These are phyloP conservation scores for Entonaema liquescens DNA, from an alignment of 495 filamentous ascomycete species.

Conservation along the genomic window DNA sequence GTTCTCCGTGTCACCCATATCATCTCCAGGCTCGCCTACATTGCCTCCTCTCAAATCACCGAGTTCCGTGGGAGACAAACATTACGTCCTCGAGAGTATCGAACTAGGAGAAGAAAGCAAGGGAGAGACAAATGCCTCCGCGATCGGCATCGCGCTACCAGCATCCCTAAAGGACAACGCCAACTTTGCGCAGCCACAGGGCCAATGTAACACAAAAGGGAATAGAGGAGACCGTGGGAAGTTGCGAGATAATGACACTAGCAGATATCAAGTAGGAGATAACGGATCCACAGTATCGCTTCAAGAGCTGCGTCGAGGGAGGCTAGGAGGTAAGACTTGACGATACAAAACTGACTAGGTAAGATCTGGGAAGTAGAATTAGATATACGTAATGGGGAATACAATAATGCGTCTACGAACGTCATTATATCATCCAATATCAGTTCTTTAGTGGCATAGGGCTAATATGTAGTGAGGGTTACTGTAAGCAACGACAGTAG, in stretches of 20 bases:
- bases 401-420: not conserved
- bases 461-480: too few species aligned
- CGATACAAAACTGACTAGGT: not conserved
- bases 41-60: not conserved
- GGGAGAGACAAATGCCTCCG: not conserved
- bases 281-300: constrained; percentile 27
- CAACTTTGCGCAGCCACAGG: constrained; percentile 33
- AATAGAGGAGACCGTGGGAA: constrained; percentile 2
- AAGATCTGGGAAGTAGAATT: not conserved
- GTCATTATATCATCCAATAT: not conserved
- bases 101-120: not conserved
- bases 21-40: constrained; percentile 20
- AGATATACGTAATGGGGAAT: too few species aligned
- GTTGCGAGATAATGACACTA: constrained; percentile 16
- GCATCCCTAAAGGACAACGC: constrained; percentile 35
- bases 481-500: too few species aligned
- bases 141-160: not conserved
- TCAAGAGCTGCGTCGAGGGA: constrained; percentile 41
- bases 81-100: not conserved
- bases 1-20: constrained; percentile 32
- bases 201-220: constrained; percentile 24
- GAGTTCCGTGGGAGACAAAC: not conserved
- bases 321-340: constrained; percentile 32
- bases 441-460: not conserved
- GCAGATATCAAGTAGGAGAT: constrained; percentile 20